Conservation (phyloP, 202 grass and related monocot species). For the Zizania palustris region DNA sequence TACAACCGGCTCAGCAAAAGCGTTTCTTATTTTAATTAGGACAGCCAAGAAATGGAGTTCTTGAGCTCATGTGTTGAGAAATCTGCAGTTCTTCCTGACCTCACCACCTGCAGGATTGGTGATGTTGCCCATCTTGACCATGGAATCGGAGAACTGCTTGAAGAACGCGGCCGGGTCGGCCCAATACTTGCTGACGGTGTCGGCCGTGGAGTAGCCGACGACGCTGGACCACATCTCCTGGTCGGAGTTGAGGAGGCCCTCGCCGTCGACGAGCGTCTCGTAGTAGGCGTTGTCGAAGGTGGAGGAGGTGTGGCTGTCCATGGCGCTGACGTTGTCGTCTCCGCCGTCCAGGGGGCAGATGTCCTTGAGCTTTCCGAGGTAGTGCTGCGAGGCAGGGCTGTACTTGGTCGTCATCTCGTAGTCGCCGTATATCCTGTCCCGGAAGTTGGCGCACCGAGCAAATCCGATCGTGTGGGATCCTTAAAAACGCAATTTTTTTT, state of each 20-base stretch:
- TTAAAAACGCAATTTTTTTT: slow-evolving; percentile 31
- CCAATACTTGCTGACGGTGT: slow-evolving; percentile 83
- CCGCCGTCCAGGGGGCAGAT: slow-evolving; percentile 61
- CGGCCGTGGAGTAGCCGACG: slow-evolving; percentile 59
- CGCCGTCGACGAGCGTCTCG: slow-evolving; percentile 65
- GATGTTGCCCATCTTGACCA: slow-evolving; percentile 99
- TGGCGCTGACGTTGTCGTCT: slow-evolving; percentile 72
- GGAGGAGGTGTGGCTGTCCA: slow-evolving; percentile 64
- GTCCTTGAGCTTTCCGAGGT: slow-evolving; percentile 77
- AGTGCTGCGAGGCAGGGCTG: slow-evolving; percentile 52
- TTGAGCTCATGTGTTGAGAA: slow-evolving; percentile 70
- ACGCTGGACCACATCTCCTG: slow-evolving; percentile 97
- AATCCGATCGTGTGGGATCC: slow-evolving; percentile 93
- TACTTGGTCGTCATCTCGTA: slow-evolving; percentile 67
- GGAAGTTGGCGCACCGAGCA: slow-evolving; percentile 76
- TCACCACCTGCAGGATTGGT: slow-evolving; percentile 79
- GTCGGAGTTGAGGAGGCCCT: slow-evolving; percentile 89
- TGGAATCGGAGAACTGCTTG: slow-evolving; percentile 91
- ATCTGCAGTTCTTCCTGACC: slow-evolving; percentile 94
- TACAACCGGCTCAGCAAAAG: slow-evolving; percentile 42
- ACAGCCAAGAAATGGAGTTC: slow-evolving; percentile 36
- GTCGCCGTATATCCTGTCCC: slow-evolving; percentile 80
- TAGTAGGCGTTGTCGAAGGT: slow-evolving; percentile 89
- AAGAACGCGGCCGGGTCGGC: slow-evolving; percentile 70
- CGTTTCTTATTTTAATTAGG: slow-evolving; percentile 43